Evolutionary conservation across 2,329 filamentous ascomycete species (phyloP), one percentile per base, ranked within the genome.

Genomic region (Apiospora hydei): DNA sequence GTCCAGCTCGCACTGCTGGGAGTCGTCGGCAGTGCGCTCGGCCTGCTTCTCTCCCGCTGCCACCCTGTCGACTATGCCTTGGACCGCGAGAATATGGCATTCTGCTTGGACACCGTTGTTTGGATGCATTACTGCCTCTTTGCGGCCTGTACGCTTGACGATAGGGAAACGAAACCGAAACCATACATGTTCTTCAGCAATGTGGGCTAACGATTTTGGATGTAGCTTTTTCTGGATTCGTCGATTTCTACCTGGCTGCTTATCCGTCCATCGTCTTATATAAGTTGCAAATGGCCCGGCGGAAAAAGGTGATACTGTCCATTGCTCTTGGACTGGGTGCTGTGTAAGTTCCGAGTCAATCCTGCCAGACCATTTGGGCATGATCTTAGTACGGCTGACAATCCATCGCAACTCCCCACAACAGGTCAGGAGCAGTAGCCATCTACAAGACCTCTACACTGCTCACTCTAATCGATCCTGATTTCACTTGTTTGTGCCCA

Each of bases 141-240:
- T 13, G 14, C 46, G 84, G 80, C 83, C 70, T 77, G 84, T 85
- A 72, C 71, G 78, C 75, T 13, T 5, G 6, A 1, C 26, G 0
- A 41, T 21, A 10, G 4, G 11, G n/a, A 38, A 18, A n/a, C 5
- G 13, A 53, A 7, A 16, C 7, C 34, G 3, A 38, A 1, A 38
- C 34, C 34, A 3, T 5, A 38, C 34, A 38, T 8, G 34, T 14
- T 13, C 16, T 34, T 41, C 30, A 38, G 51, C 43, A 71, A 71
- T 41, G 30, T 41, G 30, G 24, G 30, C 30, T 38, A 41, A 64
- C 14, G 18, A 5, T 11, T 38, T 14, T n/a, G 18, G 8, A n/a
- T 8, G 13, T 5, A 69, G 67, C 67, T 16, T 69, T 69, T 7
- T 69, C 67, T 10, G 67, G 44, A 1, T 46, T 69, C 10, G 34